These are phyloP conservation scores for Escallonia herrerae DNA, from an alignment of 129 eudicot genomes.

Conservation along the genomic window DNA sequence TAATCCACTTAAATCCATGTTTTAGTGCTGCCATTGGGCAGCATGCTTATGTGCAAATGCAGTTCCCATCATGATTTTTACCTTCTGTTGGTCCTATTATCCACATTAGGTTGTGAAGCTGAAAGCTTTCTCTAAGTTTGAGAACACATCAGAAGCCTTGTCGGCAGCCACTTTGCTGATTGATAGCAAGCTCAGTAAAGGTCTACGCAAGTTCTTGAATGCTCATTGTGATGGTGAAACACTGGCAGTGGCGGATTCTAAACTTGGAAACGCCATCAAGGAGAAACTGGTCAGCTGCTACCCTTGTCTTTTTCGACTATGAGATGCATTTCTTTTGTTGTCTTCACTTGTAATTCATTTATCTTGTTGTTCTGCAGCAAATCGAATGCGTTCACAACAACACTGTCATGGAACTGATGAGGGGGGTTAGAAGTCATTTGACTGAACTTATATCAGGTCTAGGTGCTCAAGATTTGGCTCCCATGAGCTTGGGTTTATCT, in stretches of 20 bases:
- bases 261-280: conserved; percentile 71
- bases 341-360: neutral
- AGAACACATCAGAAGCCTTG: conserved; percentile 81
- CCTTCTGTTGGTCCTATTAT: neutral
- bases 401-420: conserved; percentile 86
- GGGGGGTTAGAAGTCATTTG: conserved; percentile 87
- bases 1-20: no score
- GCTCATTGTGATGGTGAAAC: conserved; percentile 86
- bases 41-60: no score
- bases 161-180: conserved; percentile 56
- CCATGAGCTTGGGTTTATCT: conserved; percentile 98
- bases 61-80: neutral
- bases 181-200: conserved; percentile 88
- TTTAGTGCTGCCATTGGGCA: no score
- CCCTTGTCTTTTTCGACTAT: neutral
- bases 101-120: conserved; percentile 70
- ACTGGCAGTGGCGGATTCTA: conserved; percentile 81
- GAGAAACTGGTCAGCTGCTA: conserved; percentile 69
- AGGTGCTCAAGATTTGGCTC: conserved; percentile 88
- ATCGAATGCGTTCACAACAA: conserved; percentile 86
- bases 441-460: conserved; percentile 86
- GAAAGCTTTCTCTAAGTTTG: conserved; percentile 89
- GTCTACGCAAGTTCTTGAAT: conserved; percentile 83
- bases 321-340: neutral
- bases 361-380: conserved; percentile 39